phyloP scores from a whole-genome alignment of 164 flowering plant genomes.

The Vitis rupestris region DNA sequence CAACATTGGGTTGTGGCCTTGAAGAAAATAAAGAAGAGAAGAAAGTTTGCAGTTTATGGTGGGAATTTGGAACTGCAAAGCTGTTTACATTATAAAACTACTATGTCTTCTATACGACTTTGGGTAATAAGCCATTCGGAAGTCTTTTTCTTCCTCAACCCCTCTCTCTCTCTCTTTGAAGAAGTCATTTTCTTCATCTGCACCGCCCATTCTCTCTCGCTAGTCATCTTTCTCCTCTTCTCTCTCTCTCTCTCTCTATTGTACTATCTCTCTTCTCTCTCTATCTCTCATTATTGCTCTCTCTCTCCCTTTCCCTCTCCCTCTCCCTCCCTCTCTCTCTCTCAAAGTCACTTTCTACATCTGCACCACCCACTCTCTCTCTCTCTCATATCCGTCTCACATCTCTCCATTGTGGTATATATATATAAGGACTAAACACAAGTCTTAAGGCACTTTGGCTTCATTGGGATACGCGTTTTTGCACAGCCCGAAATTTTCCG shows the following conservation, averaged over 20 bases:
- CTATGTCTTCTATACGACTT: slow-evolving; percentile 13
- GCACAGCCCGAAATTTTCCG: slow-evolving; percentile 12
- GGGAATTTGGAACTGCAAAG: slow-evolving; percentile 30
- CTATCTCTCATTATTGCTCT: neutral
- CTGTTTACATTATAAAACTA: slow-evolving; percentile 17
- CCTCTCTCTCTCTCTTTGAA: slow-evolving; percentile 5
- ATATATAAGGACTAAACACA: too few species aligned
- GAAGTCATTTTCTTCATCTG: too few species aligned
- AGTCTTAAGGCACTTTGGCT: slow-evolving; percentile 3
- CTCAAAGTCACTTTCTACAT: neutral
- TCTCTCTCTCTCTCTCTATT: neutral
- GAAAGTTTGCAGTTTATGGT: slow-evolving; percentile 18
- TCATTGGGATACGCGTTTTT: slow-evolving; percentile 16
- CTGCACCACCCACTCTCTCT: neutral
- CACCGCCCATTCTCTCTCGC: too few species aligned
- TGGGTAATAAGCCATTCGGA: slow-evolving; percentile 16
- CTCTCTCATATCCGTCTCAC: neutral
- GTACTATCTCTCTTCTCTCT: neutral
- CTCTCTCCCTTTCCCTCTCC: neutral
- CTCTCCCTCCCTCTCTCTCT: neutral
- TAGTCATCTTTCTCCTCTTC: too few species aligned
- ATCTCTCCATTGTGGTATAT: neutral
- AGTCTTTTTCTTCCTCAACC: slow-evolving; percentile 16
- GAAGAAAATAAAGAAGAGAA: neutral
- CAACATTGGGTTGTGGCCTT: neutral